Conservation (phyloP, 495 filamentous ascomycete genomes). For the Xylaria sp. region DNA sequence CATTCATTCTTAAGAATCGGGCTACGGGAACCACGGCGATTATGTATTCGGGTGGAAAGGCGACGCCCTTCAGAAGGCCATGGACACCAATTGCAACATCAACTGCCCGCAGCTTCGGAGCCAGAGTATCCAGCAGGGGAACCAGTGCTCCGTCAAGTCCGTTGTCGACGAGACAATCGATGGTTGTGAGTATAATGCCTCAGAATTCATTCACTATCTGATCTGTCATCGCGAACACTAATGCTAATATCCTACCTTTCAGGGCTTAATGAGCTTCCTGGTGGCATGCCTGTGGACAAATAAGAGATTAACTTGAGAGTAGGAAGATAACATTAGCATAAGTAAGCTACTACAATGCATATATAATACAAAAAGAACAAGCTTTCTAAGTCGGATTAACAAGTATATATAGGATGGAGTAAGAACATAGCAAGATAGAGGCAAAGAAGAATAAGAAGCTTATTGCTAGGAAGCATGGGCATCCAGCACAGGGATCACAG, state of each 20-base stretch:
- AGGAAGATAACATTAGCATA: neutral
- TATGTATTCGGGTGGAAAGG: constrained; percentile 54
- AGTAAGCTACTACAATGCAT: neutral
- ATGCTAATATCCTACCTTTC: constrained; percentile 7
- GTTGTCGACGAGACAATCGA: constrained; percentile 48
- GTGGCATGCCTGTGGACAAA: constrained; percentile 39
- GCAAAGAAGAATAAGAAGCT: neutral
- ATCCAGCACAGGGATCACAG: neutral
- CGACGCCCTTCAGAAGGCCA: constrained; percentile 46
- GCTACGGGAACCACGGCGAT: constrained; percentile 51
- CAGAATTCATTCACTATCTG: neutral
- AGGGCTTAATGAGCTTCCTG: constrained; percentile 41
- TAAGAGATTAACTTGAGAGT: constrained; percentile 24
- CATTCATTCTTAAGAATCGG: constrained; percentile 33
- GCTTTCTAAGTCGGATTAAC: neutral
- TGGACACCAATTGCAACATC: constrained; percentile 49
- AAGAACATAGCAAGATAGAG: too few relatives aligned
- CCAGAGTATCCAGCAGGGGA: constrained; percentile 47
- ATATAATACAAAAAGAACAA: neutral
- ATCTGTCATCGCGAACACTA: neutral
- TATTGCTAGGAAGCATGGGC: neutral
- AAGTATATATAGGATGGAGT: neutral
- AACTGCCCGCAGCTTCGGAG: constrained; percentile 47
- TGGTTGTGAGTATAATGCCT: constrained; percentile 43
- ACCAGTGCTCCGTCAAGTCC: constrained; percentile 44